Evolutionary conservation across 495 filamentous ascomycete genomes (phyloP), one percentile per base, ranked within the genome.

Genomic region (Xylona heveae): DNA sequence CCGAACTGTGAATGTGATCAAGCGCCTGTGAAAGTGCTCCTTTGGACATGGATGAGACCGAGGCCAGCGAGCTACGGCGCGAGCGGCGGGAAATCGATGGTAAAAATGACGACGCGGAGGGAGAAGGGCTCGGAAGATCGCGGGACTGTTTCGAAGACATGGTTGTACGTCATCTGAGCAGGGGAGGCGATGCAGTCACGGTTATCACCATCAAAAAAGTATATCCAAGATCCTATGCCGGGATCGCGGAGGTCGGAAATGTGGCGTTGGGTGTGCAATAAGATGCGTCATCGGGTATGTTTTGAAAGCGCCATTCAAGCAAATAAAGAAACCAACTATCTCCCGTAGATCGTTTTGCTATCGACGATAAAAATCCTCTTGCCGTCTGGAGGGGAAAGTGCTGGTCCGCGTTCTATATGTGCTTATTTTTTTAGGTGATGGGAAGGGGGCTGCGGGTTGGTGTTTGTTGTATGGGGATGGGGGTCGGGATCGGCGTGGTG

Each of bases 1-100:
- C 79, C 14, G 74, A 60, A 10, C 54, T 78, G 52, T 94, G 83
- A 21, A 92, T 91, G 33, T 78, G 69, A 49, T 88, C 78, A 21
- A 94, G 65, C 9, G 74, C 61, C 34, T 78, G 64, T 13, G 75
- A 63, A 13, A 82, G 61, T 10, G 68, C 66, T 33, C 78, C 74
- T 45, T 64, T 71, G 47, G 83, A 77, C 33, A 73, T 51, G 15
- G 66, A 51, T 4, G 69, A 66, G 9, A 69, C 38, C 13, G 79
- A 84, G 21, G 59, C 54, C 12, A 74, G 44, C 3, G 80, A 85
- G 12, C 64, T 71, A 29, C 71, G 56, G 17, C 72, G 64, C 8
- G 65, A 58, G 25, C 56, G 59, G 28, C 47, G 38, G 30, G 52
- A 42, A 30, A 42, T 41, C n/a, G n/a, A n/a, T n/a, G n/a, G 19